Evolutionary conservation across 352 stramenopile genomes (phyloP), one percentile per base, ranked within the genome.

Genomic region (Ochromonadaceae sp.): DNA sequence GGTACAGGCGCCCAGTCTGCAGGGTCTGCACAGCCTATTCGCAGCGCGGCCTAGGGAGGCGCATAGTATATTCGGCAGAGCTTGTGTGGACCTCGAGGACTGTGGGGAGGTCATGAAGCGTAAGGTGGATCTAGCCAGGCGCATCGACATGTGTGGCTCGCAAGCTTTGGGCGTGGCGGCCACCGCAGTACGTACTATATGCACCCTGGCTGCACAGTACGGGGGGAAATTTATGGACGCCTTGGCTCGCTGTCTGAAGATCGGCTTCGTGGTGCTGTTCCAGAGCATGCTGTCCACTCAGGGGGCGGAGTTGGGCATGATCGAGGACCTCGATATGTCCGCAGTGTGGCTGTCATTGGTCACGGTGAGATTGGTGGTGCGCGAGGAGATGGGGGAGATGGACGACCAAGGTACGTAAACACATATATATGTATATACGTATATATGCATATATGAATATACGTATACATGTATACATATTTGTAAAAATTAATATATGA

Each of bases 241-340:
- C n/a, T 31, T 66, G 46, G 34, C 46, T 15, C 35, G 59, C 15
- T 46, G 26, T 12, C 40, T 66, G 46, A 48, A 44, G n/a, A 66
- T 65, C n/a, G 82, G 82, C 0, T 92, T 92, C 57, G 66, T 93
- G 7, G 78, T 92, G 28, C 80, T 81, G 7, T 87, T 87, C 78
- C 83, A 93, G 67, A 88, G 79, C 46, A 73, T 93, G 7, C 86
- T 93, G 32, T 91, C 81, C 25, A 91, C 84, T 0, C 83, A 90
- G 56, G 82, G 81, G 25, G 86, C 87, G 56, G 85, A 93, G 42
- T 59, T 91, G 44, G 79, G 76, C 40, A 93, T 93, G 85, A 78
- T 93, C 42, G 88, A 85, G 4, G 85, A 93, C 53, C 76, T 86
- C 1, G 87, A 79, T 75, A 81, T 89, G 17, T 82, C 85, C 3